phyloP scores from a whole-genome alignment of 495 filamentous ascomycete species.

The Podospora fimiseda region DNA sequence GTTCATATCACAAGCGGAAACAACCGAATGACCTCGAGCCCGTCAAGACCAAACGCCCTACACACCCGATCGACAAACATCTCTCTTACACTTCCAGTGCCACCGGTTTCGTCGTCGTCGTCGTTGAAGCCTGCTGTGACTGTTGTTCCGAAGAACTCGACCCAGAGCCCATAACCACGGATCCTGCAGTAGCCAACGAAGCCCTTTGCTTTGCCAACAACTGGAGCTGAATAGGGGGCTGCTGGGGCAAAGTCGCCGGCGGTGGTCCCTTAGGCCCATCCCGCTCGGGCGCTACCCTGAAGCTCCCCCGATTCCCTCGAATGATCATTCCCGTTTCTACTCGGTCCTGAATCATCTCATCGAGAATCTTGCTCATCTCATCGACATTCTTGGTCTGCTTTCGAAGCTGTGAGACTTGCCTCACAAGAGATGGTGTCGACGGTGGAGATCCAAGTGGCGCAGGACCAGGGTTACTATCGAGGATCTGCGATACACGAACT shows the following conservation, averaged over 20 bases:
- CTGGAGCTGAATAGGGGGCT: constrained; percentile 31
- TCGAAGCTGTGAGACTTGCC: constrained; percentile 34
- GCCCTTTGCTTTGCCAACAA: constrained; percentile 29
- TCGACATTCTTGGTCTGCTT: constrained; percentile 67
- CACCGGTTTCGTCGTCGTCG: constrained; percentile 11
- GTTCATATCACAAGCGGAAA: background rate
- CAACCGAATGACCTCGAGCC: background rate
- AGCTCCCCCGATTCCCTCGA: constrained; percentile 51
- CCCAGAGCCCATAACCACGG: background rate
- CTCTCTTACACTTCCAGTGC: constrained; percentile 32
- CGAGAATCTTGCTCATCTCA: constrained; percentile 82
- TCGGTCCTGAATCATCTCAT: constrained; percentile 89
- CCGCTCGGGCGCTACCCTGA: constrained; percentile 38
- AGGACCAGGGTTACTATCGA: constrained; percentile 31
- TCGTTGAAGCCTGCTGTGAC: background rate
- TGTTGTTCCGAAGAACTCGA: background rate
- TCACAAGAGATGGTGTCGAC: constrained; percentile 28
- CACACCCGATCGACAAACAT: background rate
- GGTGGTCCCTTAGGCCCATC: constrained; percentile 19
- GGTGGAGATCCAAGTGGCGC: constrained; percentile 33
- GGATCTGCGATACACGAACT: constrained; percentile 39
- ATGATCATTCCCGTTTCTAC: constrained; percentile 64
- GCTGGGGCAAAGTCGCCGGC: constrained; percentile 11
- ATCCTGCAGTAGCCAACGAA: constrained; percentile 16
- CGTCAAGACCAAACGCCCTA: background rate